These are phyloP conservation scores for Fusarium neocosmosporiellum DNA, from an alignment of 2,329 filamentous ascomycete species.

Conservation along the genomic window DNA sequence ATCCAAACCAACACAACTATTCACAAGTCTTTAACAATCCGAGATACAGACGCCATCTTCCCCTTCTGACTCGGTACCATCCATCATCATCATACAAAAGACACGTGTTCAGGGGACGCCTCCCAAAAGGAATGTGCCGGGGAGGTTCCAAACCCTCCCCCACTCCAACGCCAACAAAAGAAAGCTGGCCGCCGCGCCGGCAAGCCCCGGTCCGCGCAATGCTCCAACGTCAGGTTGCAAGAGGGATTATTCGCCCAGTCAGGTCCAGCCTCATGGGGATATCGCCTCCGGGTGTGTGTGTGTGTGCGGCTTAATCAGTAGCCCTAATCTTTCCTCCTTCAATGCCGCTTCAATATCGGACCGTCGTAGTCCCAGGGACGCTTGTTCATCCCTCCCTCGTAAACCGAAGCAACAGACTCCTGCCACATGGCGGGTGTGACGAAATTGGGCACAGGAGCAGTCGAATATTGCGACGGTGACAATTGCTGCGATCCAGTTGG, in stretches of 20 bases:
- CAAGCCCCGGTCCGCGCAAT: background rate
- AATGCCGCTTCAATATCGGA: conserved; percentile 48
- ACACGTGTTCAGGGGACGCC: background rate
- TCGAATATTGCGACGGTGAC: conserved; percentile 63
- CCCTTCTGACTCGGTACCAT: conserved; percentile 1
- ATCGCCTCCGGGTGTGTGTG: conserved; percentile 3
- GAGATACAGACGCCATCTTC: conserved; percentile 11
- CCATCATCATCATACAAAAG: conserved; percentile 8
- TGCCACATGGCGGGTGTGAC: conserved; percentile 80
- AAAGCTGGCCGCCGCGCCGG: background rate
- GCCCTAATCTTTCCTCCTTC: conserved; percentile 8
- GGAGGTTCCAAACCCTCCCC: conserved; percentile 4
- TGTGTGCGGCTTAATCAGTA: conserved; percentile 11
- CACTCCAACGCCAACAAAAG: conserved; percentile 1
- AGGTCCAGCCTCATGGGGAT: conserved; percentile 22
- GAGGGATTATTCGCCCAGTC: conserved; percentile 4
- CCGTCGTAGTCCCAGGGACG: conserved; percentile 69
- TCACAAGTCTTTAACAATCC: conserved; percentile 6
- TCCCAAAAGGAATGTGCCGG: conserved; percentile 4
- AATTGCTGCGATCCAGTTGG: conserved; percentile 59
- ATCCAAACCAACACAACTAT: conserved; percentile 14
- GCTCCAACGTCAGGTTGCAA: background rate
- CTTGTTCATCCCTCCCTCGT: conserved; percentile 68
- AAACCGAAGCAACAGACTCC: conserved; percentile 76
- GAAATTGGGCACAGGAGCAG: conserved; percentile 66